Evolutionary conservation across 768 basidiomycete species (phyloP), one percentile per base, ranked within the genome.

Genomic region (Cystobasidium tubakii): DNA sequence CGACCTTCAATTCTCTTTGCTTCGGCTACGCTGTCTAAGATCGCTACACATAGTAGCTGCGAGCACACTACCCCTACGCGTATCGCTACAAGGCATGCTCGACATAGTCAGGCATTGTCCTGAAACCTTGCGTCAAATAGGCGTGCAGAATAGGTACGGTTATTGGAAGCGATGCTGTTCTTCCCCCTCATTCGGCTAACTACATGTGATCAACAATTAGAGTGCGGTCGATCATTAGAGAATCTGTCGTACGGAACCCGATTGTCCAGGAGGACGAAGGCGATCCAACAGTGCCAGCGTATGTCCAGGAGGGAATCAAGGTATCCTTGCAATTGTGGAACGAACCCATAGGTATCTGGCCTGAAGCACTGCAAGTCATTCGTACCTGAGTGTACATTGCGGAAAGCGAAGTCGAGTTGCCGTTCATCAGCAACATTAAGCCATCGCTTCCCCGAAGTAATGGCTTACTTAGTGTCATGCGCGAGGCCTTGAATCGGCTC

Each of bases 271-370:
- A 54, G 27, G n/a, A 36, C n/a, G 67, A 55, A 27, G 25, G 44
- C 17, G 67, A 55, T 57, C 67, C 67, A 19, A 70, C 67, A 6
- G 46, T 44, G 15, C 67, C 67, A 21, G 13, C 46, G 10, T 31
- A n/a, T n/a, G 33, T 70, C 3, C 7, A 36, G 9, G 50, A 70
- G 23, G 67, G 46, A 3, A 70, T 70, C 29, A 44, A 25, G 34
- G 67, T 70, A n/a, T 54, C 46, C 12, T 44, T 70, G 29, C n/a
- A 33, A 31, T n/a, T 31, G 13, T 70, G 67, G 67, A 53, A 70
- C 34, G 67, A 70, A 36, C 67, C 67, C 6, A 39, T 66, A 6
- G 65, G 65, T 66, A 36, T 70, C 9, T 70, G 67, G 67, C 67
- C 67, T 3, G 67, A 70, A 36, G 44, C 67, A 6, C 34, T 70